Base-by-base conservation (phyloP, 2,329 filamentous ascomycete genomes). In the Cladosporium halotolerans region DNA sequence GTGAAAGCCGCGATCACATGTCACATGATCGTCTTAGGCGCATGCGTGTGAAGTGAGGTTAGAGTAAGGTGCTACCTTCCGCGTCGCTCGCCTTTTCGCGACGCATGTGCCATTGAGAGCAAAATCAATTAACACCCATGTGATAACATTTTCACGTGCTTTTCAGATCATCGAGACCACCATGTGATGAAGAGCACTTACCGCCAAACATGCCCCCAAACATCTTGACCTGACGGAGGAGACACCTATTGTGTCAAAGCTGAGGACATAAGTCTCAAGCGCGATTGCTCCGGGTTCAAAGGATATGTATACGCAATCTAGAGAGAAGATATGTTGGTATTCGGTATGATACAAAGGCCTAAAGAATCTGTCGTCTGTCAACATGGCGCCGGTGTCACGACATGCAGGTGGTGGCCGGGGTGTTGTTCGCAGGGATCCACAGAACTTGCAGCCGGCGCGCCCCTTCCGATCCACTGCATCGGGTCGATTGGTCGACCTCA, bases 121-220 rank as follows among this genome's bases (percentile, higher is more conserved):
- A 4, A 4, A 39, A 5, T 5, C 8, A 4, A n/a, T 39, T 16
- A 16, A 13, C 16, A 28, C 23, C 3, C 23, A 28, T 7, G 23
- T 28, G 23, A 28, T 28, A 28, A 7, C 23, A 28, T 7, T 28
- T 2, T 39, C 36, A 39, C 36, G 2, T 39, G 36, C n/a, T 14
- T 39, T 4, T 4, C 23, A 28, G 13, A 14, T n/a, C 8, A 2
- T 14, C 13, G 13, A 1, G 5, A 10, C 5, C 31, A 44, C 9
- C 28, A 9, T 32, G 36, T 2, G 18, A 39, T n/a, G 41, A 23
- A 9, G 8, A 41, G 3, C 7, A 23, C 48, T 28, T 28, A 51
- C 48, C 48, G 4, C 11, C 9, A 32, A 44, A 44, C 18, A 51
- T 44, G 4, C 48, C 40, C 32, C 47, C 47, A 23, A 51, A 51